Percentiles rank a stretch among this genome's conserved stretches.
These are phyloP conservation scores for Talaromyces marneffei DNA, from an alignment of 2,329 filamentous ascomycete genomes.

Conservation along the genomic window DNA sequence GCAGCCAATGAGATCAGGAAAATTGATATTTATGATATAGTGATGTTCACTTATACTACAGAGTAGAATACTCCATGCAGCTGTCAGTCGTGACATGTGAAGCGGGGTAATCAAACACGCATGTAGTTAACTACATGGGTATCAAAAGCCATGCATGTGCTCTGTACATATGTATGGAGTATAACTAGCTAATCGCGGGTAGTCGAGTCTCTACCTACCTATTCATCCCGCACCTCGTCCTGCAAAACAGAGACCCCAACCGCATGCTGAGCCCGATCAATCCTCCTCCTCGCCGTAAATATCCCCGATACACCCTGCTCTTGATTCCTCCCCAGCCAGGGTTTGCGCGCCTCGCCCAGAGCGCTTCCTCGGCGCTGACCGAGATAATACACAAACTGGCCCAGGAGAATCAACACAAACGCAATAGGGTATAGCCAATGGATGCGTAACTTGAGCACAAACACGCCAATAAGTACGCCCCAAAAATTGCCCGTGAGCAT, in stretches of 20 bases:
- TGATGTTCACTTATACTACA: neutral
- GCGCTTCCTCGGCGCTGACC: constrained; percentile 57
- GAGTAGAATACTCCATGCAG: neutral
- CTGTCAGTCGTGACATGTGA: neutral
- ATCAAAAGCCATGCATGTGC: neutral
- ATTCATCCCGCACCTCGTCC: neutral
- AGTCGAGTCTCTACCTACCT: neutral
- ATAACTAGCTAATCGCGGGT: neutral
- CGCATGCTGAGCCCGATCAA: constrained; percentile 31
- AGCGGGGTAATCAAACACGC: neutral
- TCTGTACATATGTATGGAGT: neutral
- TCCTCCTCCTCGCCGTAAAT: constrained; percentile 77
- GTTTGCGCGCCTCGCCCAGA: constrained; percentile 85
- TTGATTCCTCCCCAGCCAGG: constrained; percentile 87
- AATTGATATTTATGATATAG: constrained; percentile 25
- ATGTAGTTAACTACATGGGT: neutral
- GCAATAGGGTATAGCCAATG: constrained; percentile 94
- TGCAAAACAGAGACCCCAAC: neutral
- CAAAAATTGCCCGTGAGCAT: constrained; percentile 94
- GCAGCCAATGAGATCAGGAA: constrained; percentile 28
- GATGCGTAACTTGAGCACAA: constrained; percentile 72
- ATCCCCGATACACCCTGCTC: constrained; percentile 71
- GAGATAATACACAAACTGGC: constrained; percentile 81
- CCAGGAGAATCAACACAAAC: constrained; percentile 84
- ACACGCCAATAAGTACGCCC: constrained; percentile 87